phyloP scores from a whole-genome alignment of 331 rosid genomes.

The Stylosanthes scabra region DNA sequence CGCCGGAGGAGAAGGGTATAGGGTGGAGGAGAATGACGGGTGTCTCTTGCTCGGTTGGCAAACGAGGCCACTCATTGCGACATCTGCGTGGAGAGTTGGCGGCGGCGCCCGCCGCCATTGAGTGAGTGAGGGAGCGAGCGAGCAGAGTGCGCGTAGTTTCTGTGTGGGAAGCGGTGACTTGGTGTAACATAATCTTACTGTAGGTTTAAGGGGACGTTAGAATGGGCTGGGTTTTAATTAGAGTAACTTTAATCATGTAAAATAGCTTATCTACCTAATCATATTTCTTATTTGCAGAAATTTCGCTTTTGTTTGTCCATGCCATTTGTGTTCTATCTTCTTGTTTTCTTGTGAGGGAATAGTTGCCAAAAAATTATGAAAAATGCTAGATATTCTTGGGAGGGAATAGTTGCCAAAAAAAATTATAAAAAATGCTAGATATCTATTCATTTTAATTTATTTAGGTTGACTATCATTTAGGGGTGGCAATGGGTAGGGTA shows the following conservation, averaged over 20 bases:
- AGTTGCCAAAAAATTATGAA: too few species aligned
- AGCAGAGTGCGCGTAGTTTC: neutral
- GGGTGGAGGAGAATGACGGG: conserved; percentile 78
- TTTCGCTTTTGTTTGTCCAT: neutral
- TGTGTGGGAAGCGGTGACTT: neutral
- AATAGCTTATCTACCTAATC: neutral
- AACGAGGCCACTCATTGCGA: conserved; percentile 82
- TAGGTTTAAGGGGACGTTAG: neutral
- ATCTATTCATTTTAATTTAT: too few species aligned
- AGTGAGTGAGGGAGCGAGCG: neutral
- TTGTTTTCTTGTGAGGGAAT: neutral
- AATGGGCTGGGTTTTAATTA: neutral
- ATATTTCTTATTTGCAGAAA: neutral
- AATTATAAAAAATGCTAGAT: too few species aligned
- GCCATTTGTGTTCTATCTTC: too few species aligned
- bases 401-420: too few species aligned
- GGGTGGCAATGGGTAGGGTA: too few species aligned
- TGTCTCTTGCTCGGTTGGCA: conserved; percentile 92
- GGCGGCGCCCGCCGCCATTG: neutral
- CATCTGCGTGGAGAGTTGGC: conserved; percentile 72
- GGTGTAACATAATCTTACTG: neutral
- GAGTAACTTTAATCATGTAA: neutral
- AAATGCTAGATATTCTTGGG: too few species aligned
- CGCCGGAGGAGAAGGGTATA: conserved; percentile 74
- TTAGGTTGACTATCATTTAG: too few species aligned